Percentiles rank a stretch among this genome's conserved stretches.
These are phyloP conservation scores for Penicillium sp. DNA, from an alignment of 2,329 filamentous ascomycete genomes.

Conservation along the genomic window DNA sequence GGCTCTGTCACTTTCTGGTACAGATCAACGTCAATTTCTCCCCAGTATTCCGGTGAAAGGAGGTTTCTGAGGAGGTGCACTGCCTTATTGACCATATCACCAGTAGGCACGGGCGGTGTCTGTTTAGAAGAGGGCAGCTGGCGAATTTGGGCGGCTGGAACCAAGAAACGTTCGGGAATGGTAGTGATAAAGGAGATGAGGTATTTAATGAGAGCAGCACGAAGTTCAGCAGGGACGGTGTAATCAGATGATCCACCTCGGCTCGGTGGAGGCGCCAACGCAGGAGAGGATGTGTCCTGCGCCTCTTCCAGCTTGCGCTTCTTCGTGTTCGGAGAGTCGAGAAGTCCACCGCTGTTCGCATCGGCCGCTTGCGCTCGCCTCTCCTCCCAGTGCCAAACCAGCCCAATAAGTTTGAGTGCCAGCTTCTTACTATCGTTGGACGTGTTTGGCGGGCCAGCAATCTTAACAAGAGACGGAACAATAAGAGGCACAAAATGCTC, in stretches of 20 bases:
- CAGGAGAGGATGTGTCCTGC: slow-evolving; percentile 50
- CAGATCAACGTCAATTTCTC: slow-evolving; percentile 84
- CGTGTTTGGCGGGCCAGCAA: slow-evolving; percentile 74
- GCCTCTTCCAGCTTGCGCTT: slow-evolving; percentile 77
- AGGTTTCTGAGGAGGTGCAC: slow-evolving; percentile 79
- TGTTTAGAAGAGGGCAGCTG: slow-evolving; percentile 52
- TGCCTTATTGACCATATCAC: slow-evolving; percentile 82
- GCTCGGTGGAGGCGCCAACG: slow-evolving; percentile 44
- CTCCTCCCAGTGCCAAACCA: slow-evolving; percentile 93
- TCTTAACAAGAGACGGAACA: slow-evolving; percentile 83
- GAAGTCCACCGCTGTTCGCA: slow-evolving; percentile 36
- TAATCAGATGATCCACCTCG: slow-evolving; percentile 63
- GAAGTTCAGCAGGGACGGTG: slow-evolving; percentile 63
- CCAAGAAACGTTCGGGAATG: slow-evolving; percentile 78
- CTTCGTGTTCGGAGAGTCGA: slow-evolving; percentile 69
- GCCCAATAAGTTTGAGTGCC: slow-evolving; percentile 81
- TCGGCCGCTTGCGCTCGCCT: slow-evolving; percentile 65
- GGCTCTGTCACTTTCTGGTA: slow-evolving; percentile 88
- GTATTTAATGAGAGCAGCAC: slow-evolving; percentile 87
- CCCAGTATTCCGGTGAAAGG: slow-evolving; percentile 85
- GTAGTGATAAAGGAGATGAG: slow-evolving; percentile 93
- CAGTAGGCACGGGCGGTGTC: slow-evolving; percentile 55
- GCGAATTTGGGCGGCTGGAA: slow-evolving; percentile 68
- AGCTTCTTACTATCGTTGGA: slow-evolving; percentile 91
- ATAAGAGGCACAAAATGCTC: slow-evolving; percentile 90